phyloP scores from a whole-genome alignment of 1,284 basidiomycete species.

The Tilletia setariae region DNA sequence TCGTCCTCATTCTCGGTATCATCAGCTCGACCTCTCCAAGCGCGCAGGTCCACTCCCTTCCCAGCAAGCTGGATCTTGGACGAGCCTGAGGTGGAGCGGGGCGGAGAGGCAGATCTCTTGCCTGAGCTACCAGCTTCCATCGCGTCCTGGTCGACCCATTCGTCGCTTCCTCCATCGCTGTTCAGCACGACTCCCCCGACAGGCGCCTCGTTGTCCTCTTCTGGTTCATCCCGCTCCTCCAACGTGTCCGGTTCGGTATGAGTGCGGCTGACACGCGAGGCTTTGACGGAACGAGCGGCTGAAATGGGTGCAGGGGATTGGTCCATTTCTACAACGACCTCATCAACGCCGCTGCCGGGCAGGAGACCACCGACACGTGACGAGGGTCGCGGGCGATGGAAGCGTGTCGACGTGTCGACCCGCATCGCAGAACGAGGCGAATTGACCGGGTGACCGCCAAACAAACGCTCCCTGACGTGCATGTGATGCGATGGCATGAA shows the following conservation, averaged over 20 bases:
- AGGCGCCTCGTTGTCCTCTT: background rate
- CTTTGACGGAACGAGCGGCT: background rate
- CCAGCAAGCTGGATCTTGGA: too few species aligned
- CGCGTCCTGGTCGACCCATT: conserved; percentile 8
- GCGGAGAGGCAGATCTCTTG: background rate
- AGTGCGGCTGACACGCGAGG: conserved; percentile 2
- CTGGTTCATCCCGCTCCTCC: background rate
- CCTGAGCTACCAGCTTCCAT: background rate
- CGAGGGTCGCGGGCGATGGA: background rate
- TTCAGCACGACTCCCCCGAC: background rate
- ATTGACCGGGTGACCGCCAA: conserved; percentile 1
- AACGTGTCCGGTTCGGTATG: background rate
- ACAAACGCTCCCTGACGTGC: background rate
- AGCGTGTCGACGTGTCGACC: background rate
- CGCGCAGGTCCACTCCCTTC: conserved; percentile 2
- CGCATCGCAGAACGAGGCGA: conserved; percentile 2
- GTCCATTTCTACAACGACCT: conserved; percentile 14
- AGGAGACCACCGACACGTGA: background rate
- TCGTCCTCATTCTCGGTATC: conserved; percentile 3
- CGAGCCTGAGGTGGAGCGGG: too few species aligned
- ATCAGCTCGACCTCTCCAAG: background rate
- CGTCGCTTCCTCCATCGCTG: conserved; percentile 6
- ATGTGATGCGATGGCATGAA: background rate
- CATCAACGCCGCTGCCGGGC: background rate
- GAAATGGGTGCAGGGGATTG: conserved; percentile 9